Evolutionary conservation across 352 stramenopile genomes (phyloP), one percentile per base, ranked within the genome.

Genomic region (Hyaloperonospora brassicae): DNA sequence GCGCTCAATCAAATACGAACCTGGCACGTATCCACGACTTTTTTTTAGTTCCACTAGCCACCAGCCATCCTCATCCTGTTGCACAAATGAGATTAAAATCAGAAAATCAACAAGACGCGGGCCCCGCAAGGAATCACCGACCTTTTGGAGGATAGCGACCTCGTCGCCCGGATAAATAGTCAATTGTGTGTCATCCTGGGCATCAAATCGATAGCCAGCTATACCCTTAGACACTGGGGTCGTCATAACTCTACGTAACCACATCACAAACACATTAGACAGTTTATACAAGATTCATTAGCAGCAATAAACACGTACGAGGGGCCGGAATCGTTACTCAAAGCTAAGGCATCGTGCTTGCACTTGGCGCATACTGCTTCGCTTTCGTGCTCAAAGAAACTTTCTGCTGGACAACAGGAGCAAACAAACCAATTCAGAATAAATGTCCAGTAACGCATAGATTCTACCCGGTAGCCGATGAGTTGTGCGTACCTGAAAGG

Each of bases 1-100:
- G 34, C 83, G 73, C 57, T 89, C 81, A 45, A 92, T 83, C 52
- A 92, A 64, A 59, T 92, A 92, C 17, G 81, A 92, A 12, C 81
- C 81, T 14, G 81, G 81, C 10, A 92, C 81, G 58, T 89, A 92
- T 23, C 81, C 81, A 41, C 81, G 81, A 42, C 84, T 70, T 51
- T 71, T 76, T 50, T 70, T 56, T 39, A 89, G 55, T 24, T 88
- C 76, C 36, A 88, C 81, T 45, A 89, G 68, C 81, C 81, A 92
- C 81, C 81, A 92, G 61, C 81, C 81, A 68, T 92, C 81, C 40
- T 89, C 79, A 35, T 92, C 81, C 68, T 81, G 48, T 55, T 14
- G 38, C 30, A 24, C 21, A 61, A 39, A 51, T 9, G 4, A 17
- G 11, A 14, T 41, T 21, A 55, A 3, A 30, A 50, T 69, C 59